Evolutionary conservation across 768 basidiomycete genomes (phyloP).

Genomic region (Glaciozyma martinii): DNA sequence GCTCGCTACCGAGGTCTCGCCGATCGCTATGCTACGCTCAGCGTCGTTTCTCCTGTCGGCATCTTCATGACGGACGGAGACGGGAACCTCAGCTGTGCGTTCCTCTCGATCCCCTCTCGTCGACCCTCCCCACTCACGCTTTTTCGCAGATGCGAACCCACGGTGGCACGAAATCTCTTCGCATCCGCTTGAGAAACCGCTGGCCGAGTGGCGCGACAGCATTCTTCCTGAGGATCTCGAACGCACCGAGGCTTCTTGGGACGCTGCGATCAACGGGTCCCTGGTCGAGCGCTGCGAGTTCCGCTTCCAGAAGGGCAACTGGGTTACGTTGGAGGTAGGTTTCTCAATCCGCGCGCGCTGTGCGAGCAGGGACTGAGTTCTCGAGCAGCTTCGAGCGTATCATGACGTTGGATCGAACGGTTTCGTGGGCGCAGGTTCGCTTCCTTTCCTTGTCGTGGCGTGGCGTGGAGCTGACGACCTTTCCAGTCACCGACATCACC

Average conservation of each 20-base stretch:
- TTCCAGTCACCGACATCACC: slow-evolving; percentile 25
- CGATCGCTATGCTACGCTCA: slow-evolving; percentile 22
- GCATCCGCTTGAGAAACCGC: slow-evolving; percentile 1
- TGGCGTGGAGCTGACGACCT: not conserved
- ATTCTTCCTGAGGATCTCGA: slow-evolving; percentile 9
- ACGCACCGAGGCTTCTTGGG: slow-evolving; percentile 10
- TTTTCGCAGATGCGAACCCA: slow-evolving; percentile 1
- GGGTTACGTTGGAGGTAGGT: slow-evolving; percentile 22
- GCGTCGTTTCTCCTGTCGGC: slow-evolving; percentile 25
- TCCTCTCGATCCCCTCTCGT: not conserved
- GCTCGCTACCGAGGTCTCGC: slow-evolving; percentile 21
- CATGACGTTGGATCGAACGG: not conserved
- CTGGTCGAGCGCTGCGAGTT: slow-evolving; percentile 15
- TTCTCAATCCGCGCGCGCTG: not conserved
- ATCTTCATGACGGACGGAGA: slow-evolving; percentile 1
- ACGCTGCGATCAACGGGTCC: slow-evolving; percentile 4
- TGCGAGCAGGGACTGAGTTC: not conserved
- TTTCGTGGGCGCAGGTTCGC: not conserved
- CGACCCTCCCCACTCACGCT: not conserved
- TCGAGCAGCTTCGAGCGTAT: not conserved
- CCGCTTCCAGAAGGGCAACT: slow-evolving; percentile 17
- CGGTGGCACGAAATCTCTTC: slow-evolving; percentile 19
- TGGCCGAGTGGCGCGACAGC: slow-evolving; percentile 12
- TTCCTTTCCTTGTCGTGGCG: not conserved
- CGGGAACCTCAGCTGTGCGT: not conserved